Evolutionary conservation across 306 rosid genomes (phyloP), one percentile per base, ranked within the genome.

Genomic region (Lathyrus oleraceus): DNA sequence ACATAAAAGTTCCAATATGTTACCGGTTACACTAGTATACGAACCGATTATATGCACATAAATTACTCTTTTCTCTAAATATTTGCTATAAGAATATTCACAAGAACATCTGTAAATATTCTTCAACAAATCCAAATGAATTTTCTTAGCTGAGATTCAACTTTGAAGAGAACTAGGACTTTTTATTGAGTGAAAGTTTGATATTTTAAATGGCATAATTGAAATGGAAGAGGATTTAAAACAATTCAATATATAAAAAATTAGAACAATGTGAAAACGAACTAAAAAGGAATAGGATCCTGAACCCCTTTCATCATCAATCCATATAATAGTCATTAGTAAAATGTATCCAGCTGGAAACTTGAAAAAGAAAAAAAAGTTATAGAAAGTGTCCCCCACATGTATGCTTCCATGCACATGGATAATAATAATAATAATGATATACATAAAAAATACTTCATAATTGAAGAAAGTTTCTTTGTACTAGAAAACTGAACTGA

Each of bases 261-360:
- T 52, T 51, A 51, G 25, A 51, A 51, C 27, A 19, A 15, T 48
- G 10, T 48, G 21, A 49, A 49, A 49, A 49, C 9, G 2, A 59
- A 14, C 62, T 6, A 38, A 38, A 38, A 38, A 61, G 6, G 4
- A 60, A 60, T 42, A 8, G 68, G 35, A 49, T 32, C 57, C 45
- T 11, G 63, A 53, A 52, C 57, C 30, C 42, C 40, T 17, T 42
- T 42, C 40, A 56, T 57, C 21, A 43, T 32, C 43, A 44, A 57
- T 57, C 20, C 64, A 10, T 15, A 54, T 17, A 49, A 49, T 49
- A 49, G 57, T 17, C 25, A 51, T 17, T 17, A 3, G 13, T 51
- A 51, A 51, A 51, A 67, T 44, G 58, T 5, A 48, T 59, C 49
- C 74, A 72, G 58, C 70, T 66, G 75, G 78, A 60, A 72, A 60